Base-by-base conservation (phyloP, 1,284 basidiomycete species). In the Trichosporon coremiiforme region DNA sequence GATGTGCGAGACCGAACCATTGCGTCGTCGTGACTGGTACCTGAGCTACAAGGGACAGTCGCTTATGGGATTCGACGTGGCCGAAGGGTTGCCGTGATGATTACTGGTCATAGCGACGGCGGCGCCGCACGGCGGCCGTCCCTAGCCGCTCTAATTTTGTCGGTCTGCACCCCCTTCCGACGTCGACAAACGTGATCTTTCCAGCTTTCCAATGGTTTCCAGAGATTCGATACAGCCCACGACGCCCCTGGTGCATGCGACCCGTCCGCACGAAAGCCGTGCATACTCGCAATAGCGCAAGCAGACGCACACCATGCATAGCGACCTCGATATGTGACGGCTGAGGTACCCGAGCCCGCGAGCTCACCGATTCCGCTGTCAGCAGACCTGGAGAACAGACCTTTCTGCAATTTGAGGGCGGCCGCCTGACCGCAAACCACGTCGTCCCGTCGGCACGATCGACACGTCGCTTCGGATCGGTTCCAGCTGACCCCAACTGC, bases 281-380 rank as follows among this genome's bases (percentile, higher is more conserved):
- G 15, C 8, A 41, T 17, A 35, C 9, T 41, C 38, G 41, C 41
- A 45, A 45, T n/a, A 45, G 41, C 5, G 25, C 25, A 25, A 25
- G 25, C 25, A 25, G 2, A 45, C 41, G 41, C 41, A 45, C 41
- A 38, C 36, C 9, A n/a, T n/a, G 17, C 41, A 45, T 45, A 4
- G 15, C 6, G 41, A 45, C 15, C 41, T 45, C 41, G 41, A 45
- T 45, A 45, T 15, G 17, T 45, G 17, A n/a, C 17, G 8, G 4
- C 36, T 45, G 41, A 45, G 50, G 50, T 53, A 53, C 50, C 50
- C 50, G 50, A 53, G 20, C 50, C n/a, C 20, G 9, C 50, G 25
- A 10, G 36, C 36, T 10, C 36, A 38, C 36, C 36, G 8, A 10
- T 38, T n/a, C n/a, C 41, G 41, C 41, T 45, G 41, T 45, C 41